Evolutionary conservation across 2,329 filamentous ascomycete genomes (phyloP).

Genomic region (Sordariomycetes sp.): DNA sequence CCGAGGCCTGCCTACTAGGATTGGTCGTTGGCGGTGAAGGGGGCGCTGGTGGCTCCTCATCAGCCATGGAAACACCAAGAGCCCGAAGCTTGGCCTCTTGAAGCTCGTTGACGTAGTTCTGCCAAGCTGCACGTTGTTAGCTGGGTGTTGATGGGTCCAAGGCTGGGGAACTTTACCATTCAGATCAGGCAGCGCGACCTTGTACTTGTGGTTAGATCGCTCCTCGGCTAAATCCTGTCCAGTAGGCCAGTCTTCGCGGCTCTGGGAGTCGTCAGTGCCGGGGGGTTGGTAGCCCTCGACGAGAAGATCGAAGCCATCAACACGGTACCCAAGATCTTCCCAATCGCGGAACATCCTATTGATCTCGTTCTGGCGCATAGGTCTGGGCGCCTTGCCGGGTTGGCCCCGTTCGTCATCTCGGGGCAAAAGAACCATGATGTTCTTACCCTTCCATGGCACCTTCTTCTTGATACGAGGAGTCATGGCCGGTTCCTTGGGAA

Average conservation of each 20-base stretch:
- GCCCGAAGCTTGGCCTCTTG: conserved; percentile 89
- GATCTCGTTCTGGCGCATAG: conserved; percentile 46
- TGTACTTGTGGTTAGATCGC: conserved; percentile 40
- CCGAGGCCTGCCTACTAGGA: conserved; percentile 60
- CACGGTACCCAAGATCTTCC: conserved; percentile 61
- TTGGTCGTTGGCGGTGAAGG: conserved; percentile 55
- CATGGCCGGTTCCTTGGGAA: conserved; percentile 27
- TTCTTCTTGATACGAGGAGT: conserved; percentile 60
- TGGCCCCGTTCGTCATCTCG: conserved; percentile 57
- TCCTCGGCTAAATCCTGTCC: conserved; percentile 49
- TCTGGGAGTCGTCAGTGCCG: conserved; percentile 45
- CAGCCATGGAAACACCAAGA: conserved; percentile 74
- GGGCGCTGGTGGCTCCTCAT: conserved; percentile 56
- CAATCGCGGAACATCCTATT: conserved; percentile 55
- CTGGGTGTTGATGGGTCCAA: background rate
- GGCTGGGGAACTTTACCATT: conserved; percentile 34
- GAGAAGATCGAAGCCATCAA: conserved; percentile 58
- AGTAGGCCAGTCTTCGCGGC: conserved; percentile 59
- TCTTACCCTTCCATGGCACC: conserved; percentile 67
- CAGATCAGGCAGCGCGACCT: conserved; percentile 61
- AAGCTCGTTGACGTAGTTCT: conserved; percentile 71
- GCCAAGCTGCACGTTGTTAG: conserved; percentile 38
- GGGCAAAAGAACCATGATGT: conserved; percentile 62
- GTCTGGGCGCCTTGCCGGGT: conserved; percentile 40
- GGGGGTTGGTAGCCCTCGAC: conserved; percentile 29